Base-by-base conservation (phyloP, 345 rosid species). In the Gossypium arboreum region DNA sequence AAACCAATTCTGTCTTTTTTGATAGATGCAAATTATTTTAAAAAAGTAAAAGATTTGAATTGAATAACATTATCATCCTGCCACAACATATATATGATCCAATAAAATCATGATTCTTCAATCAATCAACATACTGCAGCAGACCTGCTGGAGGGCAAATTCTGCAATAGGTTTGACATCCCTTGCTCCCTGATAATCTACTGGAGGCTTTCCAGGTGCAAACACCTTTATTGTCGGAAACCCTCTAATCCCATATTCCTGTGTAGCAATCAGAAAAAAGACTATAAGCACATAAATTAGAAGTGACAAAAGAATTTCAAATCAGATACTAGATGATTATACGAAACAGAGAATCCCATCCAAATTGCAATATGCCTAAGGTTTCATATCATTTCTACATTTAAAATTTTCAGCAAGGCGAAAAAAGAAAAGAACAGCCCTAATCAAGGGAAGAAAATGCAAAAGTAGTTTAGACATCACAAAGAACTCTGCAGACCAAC, bases 101-200 rank as follows among this genome's bases (percentile, higher is more conserved):
- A 52, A 64, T 64, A 12, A 41, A 77, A 74, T 45, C 17, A 1
- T 15, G 16, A 62, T 65, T 63, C 54, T 43, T 59, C 61, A 72
- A 58, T 54, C 52, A 63, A 60, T 15, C 15, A 50, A 67, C 43
- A 67, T 79, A 62, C 52, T 60, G 77, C 68, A 48, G 70, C 83
- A 79, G 77, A 94, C 98, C 97, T 91, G 90, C 68, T 84, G 75
- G 24, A 88, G 74, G 34, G 87, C 90, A 81, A 85, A 94, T 72
- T 91, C 87, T 74, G 93, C 90, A 77, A 94, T 91, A 29, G 98
- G 78, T 75, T 94, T 89, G 66, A 84, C 95, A 43, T 92, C 98
- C 80, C 97, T 92, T 27, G 94, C 97, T 80, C 97, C 98, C 83
- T 94, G 97, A 83, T 92, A 92, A 83, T 94, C 97, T 11, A 89